Conservation (phyloP, 179 eudicot species). For the Silene vulgaris region DNA sequence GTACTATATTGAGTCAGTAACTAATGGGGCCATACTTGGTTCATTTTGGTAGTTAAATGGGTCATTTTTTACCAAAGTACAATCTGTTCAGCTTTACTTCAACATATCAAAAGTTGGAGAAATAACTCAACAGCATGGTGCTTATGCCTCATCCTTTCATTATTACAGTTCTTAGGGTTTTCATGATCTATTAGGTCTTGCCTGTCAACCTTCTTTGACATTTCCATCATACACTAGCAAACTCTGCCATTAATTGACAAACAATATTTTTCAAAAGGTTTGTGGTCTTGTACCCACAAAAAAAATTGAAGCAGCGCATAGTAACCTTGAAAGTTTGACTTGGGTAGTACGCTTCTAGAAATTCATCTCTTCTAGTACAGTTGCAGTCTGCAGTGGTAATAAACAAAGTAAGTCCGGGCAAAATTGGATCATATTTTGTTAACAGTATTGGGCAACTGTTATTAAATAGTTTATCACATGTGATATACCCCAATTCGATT, state of each 20-base stretch:
- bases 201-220: constrained; percentile 6
- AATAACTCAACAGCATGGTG: constrained; percentile 10
- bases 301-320: constrained; percentile 17
- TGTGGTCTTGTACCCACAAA: constrained; percentile 17
- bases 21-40: not conserved
- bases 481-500: constrained; percentile 32
- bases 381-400: constrained; percentile 32
- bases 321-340: constrained; percentile 20
- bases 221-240: constrained; percentile 15
- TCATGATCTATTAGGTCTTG: not conserved
- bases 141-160: constrained; percentile 10
- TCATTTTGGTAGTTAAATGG: not conserved
- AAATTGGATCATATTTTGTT: constrained; percentile 11
- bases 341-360: constrained; percentile 13
- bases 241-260: constrained; percentile 19
- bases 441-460: not conserved
- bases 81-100: not conserved
- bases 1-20: not conserved
- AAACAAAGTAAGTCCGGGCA: not conserved
- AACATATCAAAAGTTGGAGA: constrained; percentile 1
- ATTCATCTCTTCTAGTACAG: constrained; percentile 30
- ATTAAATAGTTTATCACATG: constrained; percentile 9
- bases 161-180: constrained; percentile 11
- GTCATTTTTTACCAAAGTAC: constrained; percentile 4
- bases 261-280: constrained; percentile 14